These are phyloP conservation scores for Udeniomyces megalosporus DNA, from an alignment of 768 basidiomycete genomes.

Conservation along the genomic window DNA sequence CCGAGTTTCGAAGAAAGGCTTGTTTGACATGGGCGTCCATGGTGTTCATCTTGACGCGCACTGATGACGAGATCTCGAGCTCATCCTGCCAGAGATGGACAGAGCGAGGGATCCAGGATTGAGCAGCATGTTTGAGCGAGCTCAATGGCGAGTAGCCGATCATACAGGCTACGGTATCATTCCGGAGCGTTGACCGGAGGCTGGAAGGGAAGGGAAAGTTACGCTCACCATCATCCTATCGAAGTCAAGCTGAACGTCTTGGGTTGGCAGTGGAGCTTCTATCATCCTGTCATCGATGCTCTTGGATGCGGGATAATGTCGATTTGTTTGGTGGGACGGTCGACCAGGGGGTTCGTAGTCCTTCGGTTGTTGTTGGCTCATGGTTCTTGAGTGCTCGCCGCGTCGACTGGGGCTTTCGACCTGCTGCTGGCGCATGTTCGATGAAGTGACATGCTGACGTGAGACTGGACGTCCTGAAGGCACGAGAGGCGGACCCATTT, in stretches of 20 bases:
- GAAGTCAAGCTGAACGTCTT: slow-evolving; percentile 1
- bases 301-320: background rate
- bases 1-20: slow-evolving; percentile 10
- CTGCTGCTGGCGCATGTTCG: background rate
- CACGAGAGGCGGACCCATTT: background rate
- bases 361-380: background rate
- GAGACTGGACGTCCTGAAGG: background rate
- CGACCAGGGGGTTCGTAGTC: background rate
- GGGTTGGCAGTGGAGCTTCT: background rate
- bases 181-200: too few relatives aligned
- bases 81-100: background rate
- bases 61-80: slow-evolving; percentile 6
- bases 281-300: background rate
- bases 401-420: background rate
- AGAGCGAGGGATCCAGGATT: background rate
- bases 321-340: background rate
- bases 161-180: too few relatives aligned
- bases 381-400: background rate
- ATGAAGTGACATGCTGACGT: background rate
- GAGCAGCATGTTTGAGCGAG: background rate
- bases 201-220: too few relatives aligned
- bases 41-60: slow-evolving; percentile 14
- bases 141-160: background rate
- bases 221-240: slow-evolving; percentile 12
- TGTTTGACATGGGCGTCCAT: slow-evolving; percentile 12